These are phyloP conservation scores for Rutstroemia sp. DNA, from an alignment of 2,329 filamentous ascomycete species.

Conservation along the genomic window DNA sequence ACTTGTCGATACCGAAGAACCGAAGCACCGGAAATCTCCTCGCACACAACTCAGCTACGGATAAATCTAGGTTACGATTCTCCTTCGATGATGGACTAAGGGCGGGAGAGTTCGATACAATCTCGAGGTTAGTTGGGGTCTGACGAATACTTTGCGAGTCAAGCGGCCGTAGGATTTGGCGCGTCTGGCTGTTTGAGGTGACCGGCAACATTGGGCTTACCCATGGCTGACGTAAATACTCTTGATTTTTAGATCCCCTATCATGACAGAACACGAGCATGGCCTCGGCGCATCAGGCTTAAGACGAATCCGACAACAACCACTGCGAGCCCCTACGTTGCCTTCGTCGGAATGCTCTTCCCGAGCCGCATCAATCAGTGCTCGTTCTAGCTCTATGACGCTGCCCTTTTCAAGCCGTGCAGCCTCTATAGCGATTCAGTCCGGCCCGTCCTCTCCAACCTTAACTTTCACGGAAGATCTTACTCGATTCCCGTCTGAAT, in stretches of 20 bases:
- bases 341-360: constrained; percentile 59
- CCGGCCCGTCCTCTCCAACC: constrained; percentile 63
- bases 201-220: background rate
- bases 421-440: constrained; percentile 25
- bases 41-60: constrained; percentile 35
- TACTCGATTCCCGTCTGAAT: constrained; percentile 87
- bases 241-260: constrained; percentile 55
- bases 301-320: constrained; percentile 86
- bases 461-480: constrained; percentile 78
- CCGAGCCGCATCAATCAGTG: constrained; percentile 49
- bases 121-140: constrained; percentile 58
- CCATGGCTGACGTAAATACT: constrained; percentile 20
- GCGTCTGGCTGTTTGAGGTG: background rate
- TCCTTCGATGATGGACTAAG: constrained; percentile 65
- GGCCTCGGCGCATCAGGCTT: constrained; percentile 79
- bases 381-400: constrained; percentile 65
- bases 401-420: constrained; percentile 44
- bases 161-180: background rate
- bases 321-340: constrained; percentile 57
- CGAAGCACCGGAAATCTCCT: constrained; percentile 56
- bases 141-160: background rate
- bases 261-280: constrained; percentile 82
- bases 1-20: constrained; percentile 51
- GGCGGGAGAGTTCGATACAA: constrained; percentile 56
- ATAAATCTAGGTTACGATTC: constrained; percentile 53